These are phyloP conservation scores for Scytalidium sp. DNA, from an alignment of 2,329 filamentous ascomycete genomes.

Conservation along the genomic window DNA sequence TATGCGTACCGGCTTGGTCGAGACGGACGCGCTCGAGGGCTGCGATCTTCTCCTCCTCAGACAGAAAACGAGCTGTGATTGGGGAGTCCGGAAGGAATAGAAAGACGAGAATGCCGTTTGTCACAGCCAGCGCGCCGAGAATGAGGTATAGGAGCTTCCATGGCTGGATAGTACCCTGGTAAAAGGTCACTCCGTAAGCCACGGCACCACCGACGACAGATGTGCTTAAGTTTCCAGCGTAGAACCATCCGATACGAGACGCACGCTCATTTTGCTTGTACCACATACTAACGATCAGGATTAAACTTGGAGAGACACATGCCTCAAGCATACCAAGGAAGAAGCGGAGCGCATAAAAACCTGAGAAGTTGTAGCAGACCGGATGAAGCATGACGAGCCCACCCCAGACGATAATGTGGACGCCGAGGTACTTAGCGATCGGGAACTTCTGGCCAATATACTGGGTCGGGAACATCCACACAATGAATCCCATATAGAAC, in stretches of 20 bases:
- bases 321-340: conserved; percentile 20
- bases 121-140: conserved; percentile 16
- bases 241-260: conserved; percentile 23
- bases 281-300: conserved; percentile 29
- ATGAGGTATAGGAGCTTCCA: conserved; percentile 19
- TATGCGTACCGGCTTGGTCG: conserved; percentile 52
- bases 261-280: conserved; percentile 30
- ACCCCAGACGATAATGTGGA: conserved; percentile 3
- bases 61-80: conserved; percentile 16
- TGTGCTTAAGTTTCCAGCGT: conserved; percentile 11
- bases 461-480: conserved; percentile 52
- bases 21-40: conserved; percentile 33
- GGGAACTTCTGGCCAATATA: conserved; percentile 49
- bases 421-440: conserved; percentile 45
- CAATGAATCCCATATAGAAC: conserved; percentile 40
- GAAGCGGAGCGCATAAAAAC: conserved; percentile 17
- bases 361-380: conserved; percentile 10
- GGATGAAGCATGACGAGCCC: conserved; percentile 7
- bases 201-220: conserved; percentile 18
- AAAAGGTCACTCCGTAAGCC: conserved; percentile 17
- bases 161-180: neutral
- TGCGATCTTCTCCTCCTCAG: conserved; percentile 18
- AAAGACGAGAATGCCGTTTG: conserved; percentile 18
- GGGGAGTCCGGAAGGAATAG: conserved; percentile 43
- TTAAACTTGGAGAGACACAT: conserved; percentile 26